A percentile compares a stretch with the other conserved stretches of the same genome.
phyloP scores from a whole-genome alignment of 2,329 filamentous ascomycete species.

The Stagonosporopsis cucurbitacearum region DNA sequence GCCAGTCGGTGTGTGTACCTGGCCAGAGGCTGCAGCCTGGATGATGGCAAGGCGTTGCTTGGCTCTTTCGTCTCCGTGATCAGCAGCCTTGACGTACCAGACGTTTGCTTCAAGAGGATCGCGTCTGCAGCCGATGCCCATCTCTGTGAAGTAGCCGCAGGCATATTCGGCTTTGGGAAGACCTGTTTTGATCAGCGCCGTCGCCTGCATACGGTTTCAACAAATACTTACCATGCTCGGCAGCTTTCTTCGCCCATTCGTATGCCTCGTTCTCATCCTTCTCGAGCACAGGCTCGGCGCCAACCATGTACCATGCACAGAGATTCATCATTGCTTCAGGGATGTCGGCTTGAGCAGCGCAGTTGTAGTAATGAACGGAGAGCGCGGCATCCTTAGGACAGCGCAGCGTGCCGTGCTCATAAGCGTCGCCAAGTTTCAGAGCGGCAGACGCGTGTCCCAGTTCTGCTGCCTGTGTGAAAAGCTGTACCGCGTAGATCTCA shows the following conservation, averaged over 20 bases:
- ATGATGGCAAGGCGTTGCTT: conserved; percentile 88
- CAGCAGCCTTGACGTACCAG: conserved; percentile 96
- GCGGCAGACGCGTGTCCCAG: conserved; percentile 86
- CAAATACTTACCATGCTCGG: conserved; percentile 74
- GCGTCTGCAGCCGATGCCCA: conserved; percentile 93
- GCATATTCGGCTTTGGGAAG: conserved; percentile 83
- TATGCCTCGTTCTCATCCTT: conserved; percentile 97
- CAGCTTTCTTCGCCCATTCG: conserved; percentile 90
- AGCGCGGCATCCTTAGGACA: conserved; percentile 91
- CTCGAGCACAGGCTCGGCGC: conserved; percentile 87
- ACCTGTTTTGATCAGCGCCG: conserved; percentile 55
- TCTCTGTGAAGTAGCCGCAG: conserved; percentile 96
- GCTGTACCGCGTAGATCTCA: conserved; percentile 85
- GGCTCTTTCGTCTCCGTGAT: conserved; percentile 87
- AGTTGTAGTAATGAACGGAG: conserved; percentile 97
- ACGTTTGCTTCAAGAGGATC: conserved; percentile 97
- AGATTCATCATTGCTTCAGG: conserved; percentile 95
- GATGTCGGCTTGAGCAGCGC: conserved; percentile 83
- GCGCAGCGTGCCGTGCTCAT: conserved; percentile 86
- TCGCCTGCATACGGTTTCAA: not conserved
- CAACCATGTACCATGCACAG: conserved; percentile 98
- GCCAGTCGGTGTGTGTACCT: conserved; percentile 29
- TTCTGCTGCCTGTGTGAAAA: conserved; percentile 94
- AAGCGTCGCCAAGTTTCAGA: conserved; percentile 91
- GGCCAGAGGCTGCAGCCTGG: conserved; percentile 74